Evolutionary conservation across 2,329 filamentous ascomycete species (phyloP), one percentile per base, ranked within the genome.

Genomic region (Colletotrichum destructivum): DNA sequence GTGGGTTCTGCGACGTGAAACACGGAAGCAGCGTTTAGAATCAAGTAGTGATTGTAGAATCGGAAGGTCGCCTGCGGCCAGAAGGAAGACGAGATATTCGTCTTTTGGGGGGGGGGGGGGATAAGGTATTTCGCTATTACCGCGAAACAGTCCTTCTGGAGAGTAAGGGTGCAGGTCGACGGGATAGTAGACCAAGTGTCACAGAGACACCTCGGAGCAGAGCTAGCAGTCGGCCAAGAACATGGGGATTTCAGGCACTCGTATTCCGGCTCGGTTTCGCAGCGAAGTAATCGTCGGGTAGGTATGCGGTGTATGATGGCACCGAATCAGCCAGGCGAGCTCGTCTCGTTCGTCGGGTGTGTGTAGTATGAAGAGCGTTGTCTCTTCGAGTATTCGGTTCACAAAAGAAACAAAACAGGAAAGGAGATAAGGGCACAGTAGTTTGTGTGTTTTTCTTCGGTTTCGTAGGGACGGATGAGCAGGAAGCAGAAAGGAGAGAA

Each of bases 11-110:
- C 6, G 49, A 7, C 38, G 26, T 16, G 18, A 54, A 55, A 55
- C 18, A 55, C 18, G 59, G 70, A n/a, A n/a, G 74, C 69, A 74
- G 57, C 71, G 77, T 75, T 73, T 73, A 26, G 18, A 40, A 54
- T 44, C 54, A 78, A 81, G 79, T 78, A 81, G 81, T 79, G 79
- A 79, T 80, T 79, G 80, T 78, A 77, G 79, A 82, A 85, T 78
- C 77, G 77, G 35, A 82, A 86, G 87, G 88, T 87, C 87, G 88
- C 88, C 88, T 86, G 88, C 87, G 87, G 84, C 88, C 87, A 79
- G 76, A 31, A 77, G 77, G 79, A 79, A 77, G 77, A 83, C 79
- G 81, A 84, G 78, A 51, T 55, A 31, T 38, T 81, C 80, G 78
- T 80, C 77, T 80, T 80, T 79, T 81, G 77, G 74, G 77, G 54